Conservation (phyloP, 371 early-diverging fungal genomes). For the Circinella minor region DNA sequence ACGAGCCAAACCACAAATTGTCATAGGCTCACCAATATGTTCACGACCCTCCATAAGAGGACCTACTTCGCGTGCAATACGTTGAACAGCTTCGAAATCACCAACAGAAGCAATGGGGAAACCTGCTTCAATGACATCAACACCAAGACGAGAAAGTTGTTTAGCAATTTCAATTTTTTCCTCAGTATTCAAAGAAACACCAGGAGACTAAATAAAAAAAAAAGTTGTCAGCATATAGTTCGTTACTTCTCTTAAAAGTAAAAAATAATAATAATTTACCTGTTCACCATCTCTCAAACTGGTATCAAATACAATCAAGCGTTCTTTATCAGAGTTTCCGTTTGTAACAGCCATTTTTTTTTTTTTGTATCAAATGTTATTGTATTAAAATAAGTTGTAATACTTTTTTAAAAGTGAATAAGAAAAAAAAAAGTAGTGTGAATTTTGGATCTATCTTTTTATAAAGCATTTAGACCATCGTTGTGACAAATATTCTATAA, state of each 20-base stretch:
- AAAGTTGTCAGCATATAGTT: neutral
- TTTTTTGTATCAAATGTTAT: neutral
- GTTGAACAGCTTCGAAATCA: conserved; percentile 94
- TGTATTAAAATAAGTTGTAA: neutral
- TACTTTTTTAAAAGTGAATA: neutral
- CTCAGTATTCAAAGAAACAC: conserved; percentile 88
- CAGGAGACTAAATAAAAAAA: conserved; percentile 77
- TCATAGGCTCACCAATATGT: conserved; percentile 78
- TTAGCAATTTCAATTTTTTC: conserved; percentile 95
- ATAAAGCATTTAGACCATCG: conserved; percentile 2
- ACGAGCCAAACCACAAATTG: conserved; percentile 91
- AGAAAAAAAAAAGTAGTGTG: conserved; percentile 10
- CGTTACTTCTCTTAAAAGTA: neutral
- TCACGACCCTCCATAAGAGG: conserved; percentile 83
- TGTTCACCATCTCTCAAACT: conserved; percentile 96
- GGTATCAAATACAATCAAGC: conserved; percentile 93
- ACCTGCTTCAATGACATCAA: conserved; percentile 95
- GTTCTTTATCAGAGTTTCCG: conserved; percentile 53
- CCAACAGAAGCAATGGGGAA: conserved; percentile 93
- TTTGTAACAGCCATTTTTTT: conserved; percentile 19
- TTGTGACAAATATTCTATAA: conserved; percentile 2
- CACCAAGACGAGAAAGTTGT: conserved; percentile 89
- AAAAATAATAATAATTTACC: conserved; percentile 44
- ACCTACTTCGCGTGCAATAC: conserved; percentile 92
- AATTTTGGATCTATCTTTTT: conserved; percentile 2